phyloP scores from a whole-genome alignment of 2,329 filamentous ascomycete genomes.

The Chaetomiaceae sp. region DNA sequence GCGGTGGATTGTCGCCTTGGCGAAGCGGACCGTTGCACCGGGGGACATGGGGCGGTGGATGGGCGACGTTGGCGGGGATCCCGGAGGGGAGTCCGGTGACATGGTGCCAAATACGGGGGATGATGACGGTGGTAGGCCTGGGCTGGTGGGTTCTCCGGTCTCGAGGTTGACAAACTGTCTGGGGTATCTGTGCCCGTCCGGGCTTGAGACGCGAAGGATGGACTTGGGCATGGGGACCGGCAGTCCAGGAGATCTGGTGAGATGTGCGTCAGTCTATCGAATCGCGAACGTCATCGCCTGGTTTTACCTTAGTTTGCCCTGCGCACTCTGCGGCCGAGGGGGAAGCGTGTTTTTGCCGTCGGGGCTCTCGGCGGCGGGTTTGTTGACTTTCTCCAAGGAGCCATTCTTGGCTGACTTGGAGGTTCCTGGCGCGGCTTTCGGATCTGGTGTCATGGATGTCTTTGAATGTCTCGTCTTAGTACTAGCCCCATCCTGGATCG shows the following conservation, averaged over 20 bases:
- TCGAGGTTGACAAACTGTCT: conserved; percentile 17
- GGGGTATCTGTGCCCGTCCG: conserved; percentile 19
- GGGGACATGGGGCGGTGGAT: conserved; percentile 21
- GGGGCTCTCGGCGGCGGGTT: conserved; percentile 6
- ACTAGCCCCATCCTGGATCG: conserved; percentile 17
- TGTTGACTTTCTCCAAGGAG: conserved; percentile 24
- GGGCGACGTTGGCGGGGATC: conserved; percentile 17
- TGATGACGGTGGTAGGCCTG: neutral
- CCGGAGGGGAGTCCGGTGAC: conserved; percentile 7
- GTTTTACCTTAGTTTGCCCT: conserved; percentile 18
- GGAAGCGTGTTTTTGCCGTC: conserved; percentile 13
- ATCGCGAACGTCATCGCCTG: neutral
- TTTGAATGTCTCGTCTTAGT: conserved; percentile 26
- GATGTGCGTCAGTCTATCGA: neutral
- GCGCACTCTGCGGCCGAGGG: neutral
- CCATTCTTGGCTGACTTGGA: conserved; percentile 20
- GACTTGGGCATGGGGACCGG: conserved; percentile 22
- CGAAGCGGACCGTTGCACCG: conserved; percentile 26
- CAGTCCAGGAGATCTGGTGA: conserved; percentile 5
- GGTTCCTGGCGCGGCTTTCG: conserved; percentile 13
- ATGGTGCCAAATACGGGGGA: neutral
- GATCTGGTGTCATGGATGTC: conserved; percentile 19
- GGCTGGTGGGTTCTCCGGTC: conserved; percentile 11
- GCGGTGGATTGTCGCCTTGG: conserved; percentile 27
- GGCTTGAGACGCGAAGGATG: conserved; percentile 27